Conservation (phyloP, 805 yeast species). For the Pichia gijzeniarum region DNA sequence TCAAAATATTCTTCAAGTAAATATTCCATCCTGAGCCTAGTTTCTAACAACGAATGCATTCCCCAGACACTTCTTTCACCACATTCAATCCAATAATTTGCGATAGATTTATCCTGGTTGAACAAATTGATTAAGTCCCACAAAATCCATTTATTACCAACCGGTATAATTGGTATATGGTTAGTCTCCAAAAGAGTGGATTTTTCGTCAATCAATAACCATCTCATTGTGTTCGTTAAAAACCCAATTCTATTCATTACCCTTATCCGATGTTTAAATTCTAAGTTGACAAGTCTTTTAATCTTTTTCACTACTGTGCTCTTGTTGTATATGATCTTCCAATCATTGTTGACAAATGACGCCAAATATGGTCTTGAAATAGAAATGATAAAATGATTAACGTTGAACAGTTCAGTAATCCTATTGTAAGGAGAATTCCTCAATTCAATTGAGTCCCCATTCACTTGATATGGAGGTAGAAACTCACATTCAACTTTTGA, state of each 20-base stretch:
- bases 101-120: slow-evolving; percentile 63
- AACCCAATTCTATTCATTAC: slow-evolving; percentile 75
- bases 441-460: slow-evolving; percentile 11
- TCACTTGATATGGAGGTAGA: slow-evolving; percentile 34
- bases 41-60: slow-evolving; percentile 71
- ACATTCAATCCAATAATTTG: slow-evolving; percentile 81
- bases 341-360: slow-evolving; percentile 77
- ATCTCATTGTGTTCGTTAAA: slow-evolving; percentile 59
- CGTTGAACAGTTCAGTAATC: slow-evolving; percentile 87
- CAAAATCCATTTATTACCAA: slow-evolving; percentile 55
- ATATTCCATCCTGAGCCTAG: slow-evolving; percentile 86
- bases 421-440: slow-evolving; percentile 68
- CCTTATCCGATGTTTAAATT: slow-evolving; percentile 76
- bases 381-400: slow-evolving; percentile 86
- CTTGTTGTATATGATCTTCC: slow-evolving; percentile 45
- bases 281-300: slow-evolving; percentile 61
- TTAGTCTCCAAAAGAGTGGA: slow-evolving; percentile 68
- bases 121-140: slow-evolving; percentile 68
- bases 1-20: slow-evolving; percentile 72
- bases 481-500: slow-evolving; percentile 28
- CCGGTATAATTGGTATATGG: slow-evolving; percentile 89
- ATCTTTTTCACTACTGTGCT: slow-evolving; percentile 29
- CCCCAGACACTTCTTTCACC: slow-evolving; percentile 97
- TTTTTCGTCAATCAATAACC: slow-evolving; percentile 82
- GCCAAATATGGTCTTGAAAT: slow-evolving; percentile 92